A percentile compares a stretch with the other conserved stretches of the same genome.
These are phyloP conservation scores for Cytidiella melzeri DNA, from an alignment of 768 basidiomycete species.

Conservation along the genomic window DNA sequence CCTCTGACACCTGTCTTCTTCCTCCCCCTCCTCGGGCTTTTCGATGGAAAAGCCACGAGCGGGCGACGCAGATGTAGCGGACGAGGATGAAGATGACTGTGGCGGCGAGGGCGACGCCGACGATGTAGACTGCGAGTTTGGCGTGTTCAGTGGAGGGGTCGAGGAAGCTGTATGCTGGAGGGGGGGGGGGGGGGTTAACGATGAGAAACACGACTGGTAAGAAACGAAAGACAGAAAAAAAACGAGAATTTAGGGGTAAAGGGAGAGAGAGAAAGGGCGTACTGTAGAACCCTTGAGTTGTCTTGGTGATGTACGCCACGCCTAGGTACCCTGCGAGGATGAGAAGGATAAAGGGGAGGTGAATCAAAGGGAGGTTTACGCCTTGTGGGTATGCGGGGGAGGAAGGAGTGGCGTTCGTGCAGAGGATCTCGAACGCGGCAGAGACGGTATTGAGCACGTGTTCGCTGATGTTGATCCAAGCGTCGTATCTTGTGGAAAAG, in stretches of 20 bases:
- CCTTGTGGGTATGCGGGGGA: not conserved
- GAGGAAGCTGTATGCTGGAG: constrained; percentile 59
- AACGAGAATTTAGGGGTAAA: not conserved
- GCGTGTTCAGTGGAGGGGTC: constrained; percentile 39
- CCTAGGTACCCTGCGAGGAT: constrained; percentile 53
- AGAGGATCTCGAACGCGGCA: constrained; percentile 49
- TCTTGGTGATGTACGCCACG: constrained; percentile 61
- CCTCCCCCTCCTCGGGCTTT: too few species aligned
- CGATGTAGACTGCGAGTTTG: constrained; percentile 53
- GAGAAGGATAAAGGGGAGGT: constrained; percentile 34
- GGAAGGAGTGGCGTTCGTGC: constrained; percentile 43
- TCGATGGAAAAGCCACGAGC: too few species aligned
- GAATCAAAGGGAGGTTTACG: not conserved
- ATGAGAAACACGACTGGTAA: too few species aligned
- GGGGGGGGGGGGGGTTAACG: too few species aligned
- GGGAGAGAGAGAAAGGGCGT: constrained; percentile 22
- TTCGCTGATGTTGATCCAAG: constrained; percentile 52
- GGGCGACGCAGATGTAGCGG: constrained; percentile 34
- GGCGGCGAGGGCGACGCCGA: constrained; percentile 51
- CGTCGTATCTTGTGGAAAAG: constrained; percentile 35
- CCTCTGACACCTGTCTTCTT: too few species aligned
- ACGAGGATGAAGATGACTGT: constrained; percentile 46
- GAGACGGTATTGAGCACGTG: constrained; percentile 57
- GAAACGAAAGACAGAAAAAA: not conserved
- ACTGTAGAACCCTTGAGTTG: constrained; percentile 62